Evolutionary conservation across 1,139 yeast genomes (phyloP).

Genomic region (Candida frijolesensis): DNA sequence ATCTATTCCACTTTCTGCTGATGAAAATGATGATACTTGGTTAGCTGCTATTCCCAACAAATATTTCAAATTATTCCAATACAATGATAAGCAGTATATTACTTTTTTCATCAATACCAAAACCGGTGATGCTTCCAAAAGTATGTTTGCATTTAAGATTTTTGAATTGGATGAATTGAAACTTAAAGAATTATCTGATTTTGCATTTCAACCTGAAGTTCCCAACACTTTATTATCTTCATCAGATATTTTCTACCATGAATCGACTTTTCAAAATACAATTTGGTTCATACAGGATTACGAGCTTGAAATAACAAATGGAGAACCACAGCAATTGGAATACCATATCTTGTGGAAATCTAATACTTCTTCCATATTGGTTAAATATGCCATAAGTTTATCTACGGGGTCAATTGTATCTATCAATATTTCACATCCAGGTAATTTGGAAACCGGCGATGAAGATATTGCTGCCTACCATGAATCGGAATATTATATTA

Average conservation of each 20-base stretch:
- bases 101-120: conserved; percentile 16
- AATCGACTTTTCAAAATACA: conserved; percentile 22
- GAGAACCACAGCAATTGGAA: conserved; percentile 13
- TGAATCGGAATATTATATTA: conserved; percentile 39
- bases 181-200: conserved; percentile 29
- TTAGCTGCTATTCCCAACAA: conserved; percentile 34
- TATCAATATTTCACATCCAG: conserved; percentile 23
- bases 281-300: conserved; percentile 55
- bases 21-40: conserved; percentile 24
- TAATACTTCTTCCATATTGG: conserved; percentile 53
- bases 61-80: conserved; percentile 25
- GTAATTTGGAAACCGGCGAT: conserved; percentile 13
- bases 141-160: conserved; percentile 27
- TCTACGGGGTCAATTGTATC: conserved; percentile 21
- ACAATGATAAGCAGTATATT: conserved; percentile 18
- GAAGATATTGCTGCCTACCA: conserved; percentile 29
- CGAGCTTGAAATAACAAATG: conserved; percentile 25
- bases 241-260: conserved; percentile 11
- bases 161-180: conserved; percentile 23
- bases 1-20: conserved; percentile 18
- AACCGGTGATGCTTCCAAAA: conserved; percentile 16
- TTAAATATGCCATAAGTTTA: conserved; percentile 22
- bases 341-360: conserved; percentile 61
- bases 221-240: conserved; percentile 21
- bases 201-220: conserved; percentile 27